These are phyloP conservation scores for Sisymbrium altissimum DNA, from an alignment of 345 rosid genomes.

Conservation along the genomic window DNA sequence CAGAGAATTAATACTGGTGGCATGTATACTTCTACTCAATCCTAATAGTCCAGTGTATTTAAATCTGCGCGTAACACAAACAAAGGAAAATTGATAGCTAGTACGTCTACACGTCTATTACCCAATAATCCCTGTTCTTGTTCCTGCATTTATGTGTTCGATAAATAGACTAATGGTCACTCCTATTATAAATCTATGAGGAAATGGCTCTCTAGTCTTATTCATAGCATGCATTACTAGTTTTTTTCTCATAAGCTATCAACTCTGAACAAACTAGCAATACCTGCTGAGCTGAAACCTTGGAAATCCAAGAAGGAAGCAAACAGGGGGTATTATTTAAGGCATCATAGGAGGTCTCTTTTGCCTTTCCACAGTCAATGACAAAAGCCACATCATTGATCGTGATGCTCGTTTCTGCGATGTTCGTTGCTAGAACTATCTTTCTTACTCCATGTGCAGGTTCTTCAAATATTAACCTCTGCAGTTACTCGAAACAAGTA, in stretches of 20 bases:
- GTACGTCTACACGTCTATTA: not conserved
- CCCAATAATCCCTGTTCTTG: not conserved
- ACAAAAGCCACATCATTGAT: constrained; percentile 85
- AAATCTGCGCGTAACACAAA: not conserved
- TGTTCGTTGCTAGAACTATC: constrained; percentile 86
- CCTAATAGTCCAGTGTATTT: not conserved
- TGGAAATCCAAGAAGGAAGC: constrained; percentile 94
- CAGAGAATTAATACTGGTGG: not conserved
- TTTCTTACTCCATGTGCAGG: constrained; percentile 79
- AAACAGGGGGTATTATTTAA: constrained; percentile 91
- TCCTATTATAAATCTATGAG: not conserved
- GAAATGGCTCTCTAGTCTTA: not conserved
- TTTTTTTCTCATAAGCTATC: constrained; percentile 13
- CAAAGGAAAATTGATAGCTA: not conserved
- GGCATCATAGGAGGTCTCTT: constrained; percentile 94
- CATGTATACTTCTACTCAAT: not conserved
- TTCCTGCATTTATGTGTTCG: not conserved
- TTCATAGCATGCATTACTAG: not conserved
- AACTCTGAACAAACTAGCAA: constrained; percentile 18
- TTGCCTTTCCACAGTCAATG: constrained; percentile 94
- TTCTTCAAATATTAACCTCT: constrained; percentile 88
- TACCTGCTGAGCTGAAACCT: constrained; percentile 94
- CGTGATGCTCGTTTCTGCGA: constrained; percentile 97
- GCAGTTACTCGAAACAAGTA: constrained; percentile 34
- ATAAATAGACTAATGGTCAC: not conserved